These are phyloP conservation scores for Melocanna baccifera DNA, from an alignment of 176 grass and related monocot genomes.

Conservation along the genomic window DNA sequence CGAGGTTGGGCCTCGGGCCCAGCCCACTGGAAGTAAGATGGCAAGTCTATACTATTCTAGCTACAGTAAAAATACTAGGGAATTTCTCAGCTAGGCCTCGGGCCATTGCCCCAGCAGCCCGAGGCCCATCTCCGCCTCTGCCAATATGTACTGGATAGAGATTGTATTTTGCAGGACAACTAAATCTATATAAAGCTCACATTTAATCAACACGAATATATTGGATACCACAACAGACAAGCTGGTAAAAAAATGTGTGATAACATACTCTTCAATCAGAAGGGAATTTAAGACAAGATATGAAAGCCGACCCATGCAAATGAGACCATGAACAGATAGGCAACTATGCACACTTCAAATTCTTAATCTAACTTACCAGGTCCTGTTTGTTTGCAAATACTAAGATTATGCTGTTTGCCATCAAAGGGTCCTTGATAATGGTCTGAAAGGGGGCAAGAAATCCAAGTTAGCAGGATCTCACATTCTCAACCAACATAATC, in stretches of 20 bases:
- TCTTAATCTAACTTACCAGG: constrained; percentile 57
- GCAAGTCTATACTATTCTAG: too few relatives aligned
- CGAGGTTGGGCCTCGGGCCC: too few relatives aligned
- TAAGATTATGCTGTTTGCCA: constrained; percentile 87
- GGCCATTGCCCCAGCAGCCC: too few relatives aligned
- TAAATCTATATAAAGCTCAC: not conserved
- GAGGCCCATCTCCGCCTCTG: too few relatives aligned
- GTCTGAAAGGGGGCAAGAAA: constrained; percentile 38
- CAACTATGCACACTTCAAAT: not conserved
- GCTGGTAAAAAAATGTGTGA: not conserved
- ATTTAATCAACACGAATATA: not conserved
- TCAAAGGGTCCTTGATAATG: constrained; percentile 86
- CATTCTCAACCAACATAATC: not conserved
- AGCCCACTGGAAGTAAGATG: too few relatives aligned
- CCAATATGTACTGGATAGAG: not conserved
- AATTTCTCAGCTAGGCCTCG: too few relatives aligned
- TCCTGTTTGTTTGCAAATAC: constrained; percentile 96
- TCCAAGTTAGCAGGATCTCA: constrained; percentile 2
- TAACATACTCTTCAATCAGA: not conserved
- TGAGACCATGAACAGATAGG: not conserved
- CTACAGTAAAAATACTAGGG: too few relatives aligned
- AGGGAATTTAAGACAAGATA: not conserved
- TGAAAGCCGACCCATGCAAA: not conserved
- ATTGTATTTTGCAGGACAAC: not conserved
- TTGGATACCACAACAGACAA: not conserved